Conservation (phyloP, 495 filamentous ascomycete species). For the Tuber indicum region DNA sequence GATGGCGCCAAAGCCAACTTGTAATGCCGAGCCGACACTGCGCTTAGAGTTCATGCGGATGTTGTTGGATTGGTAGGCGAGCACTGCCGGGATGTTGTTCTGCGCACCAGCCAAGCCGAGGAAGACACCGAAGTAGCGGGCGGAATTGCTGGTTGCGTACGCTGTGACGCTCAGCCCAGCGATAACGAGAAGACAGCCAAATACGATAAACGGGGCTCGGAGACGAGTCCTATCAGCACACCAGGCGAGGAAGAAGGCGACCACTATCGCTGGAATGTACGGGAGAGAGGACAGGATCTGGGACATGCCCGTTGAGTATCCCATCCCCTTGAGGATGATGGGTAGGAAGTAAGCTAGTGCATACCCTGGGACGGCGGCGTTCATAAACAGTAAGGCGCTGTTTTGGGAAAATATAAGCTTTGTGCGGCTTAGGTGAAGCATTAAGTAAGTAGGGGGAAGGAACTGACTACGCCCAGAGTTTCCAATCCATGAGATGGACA, state of each 20-base stretch:
- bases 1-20: slow-evolving; percentile 51
- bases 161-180: slow-evolving; percentile 53
- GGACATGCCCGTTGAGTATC: slow-evolving; percentile 45
- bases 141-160: slow-evolving; percentile 47
- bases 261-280: slow-evolving; percentile 43
- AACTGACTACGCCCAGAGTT: slow-evolving; percentile 45
- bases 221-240: slow-evolving; percentile 52
- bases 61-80: slow-evolving; percentile 62
- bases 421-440: neutral
- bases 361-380: slow-evolving; percentile 47
- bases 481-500: slow-evolving; percentile 43
- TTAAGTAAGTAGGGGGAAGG: neutral
- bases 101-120: slow-evolving; percentile 52
- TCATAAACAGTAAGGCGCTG: slow-evolving; percentile 48
- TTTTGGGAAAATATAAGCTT: slow-evolving; percentile 11
- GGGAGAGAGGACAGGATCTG: slow-evolving; percentile 49
- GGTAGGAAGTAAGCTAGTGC: slow-evolving; percentile 52
- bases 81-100: slow-evolving; percentile 50
- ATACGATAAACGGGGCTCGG: slow-evolving; percentile 52
- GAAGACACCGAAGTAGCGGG: slow-evolving; percentile 56
- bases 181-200: slow-evolving; percentile 49
- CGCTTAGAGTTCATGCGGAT: slow-evolving; percentile 59
- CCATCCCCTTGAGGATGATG: slow-evolving; percentile 51
- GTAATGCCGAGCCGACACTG: slow-evolving; percentile 41
- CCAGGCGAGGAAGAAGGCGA: slow-evolving; percentile 47